Base-by-base conservation (phyloP, 1,139 yeast species). In the Suhomyces taliae region DNA sequence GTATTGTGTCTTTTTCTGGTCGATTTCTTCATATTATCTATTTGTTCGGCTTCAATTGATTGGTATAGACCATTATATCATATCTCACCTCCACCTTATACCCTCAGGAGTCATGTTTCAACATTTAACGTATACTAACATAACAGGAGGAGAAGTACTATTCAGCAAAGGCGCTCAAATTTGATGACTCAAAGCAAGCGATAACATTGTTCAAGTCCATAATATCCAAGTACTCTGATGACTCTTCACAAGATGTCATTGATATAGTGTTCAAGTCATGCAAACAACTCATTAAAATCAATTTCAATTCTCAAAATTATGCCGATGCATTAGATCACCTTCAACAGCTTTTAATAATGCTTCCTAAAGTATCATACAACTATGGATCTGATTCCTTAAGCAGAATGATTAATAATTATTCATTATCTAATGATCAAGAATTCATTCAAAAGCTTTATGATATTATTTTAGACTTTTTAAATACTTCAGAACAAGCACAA, bases 301-400 rank as follows among this genome's bases (percentile, higher is more conserved):
- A 71, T 35, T 78, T 76, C 52, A 55, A 59, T 27, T 64, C 66
- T 27, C 57, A 64, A 26, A 61, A 68, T 7, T 65, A 65, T 40
- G 71, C 66, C 1, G 64, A 69, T 35, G 70, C 79, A 10, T 55
- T 78, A 27, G 51, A 53, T 4, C 60, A 68, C 26, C 56, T 74
- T 32, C 50, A 57, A 26, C 48, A 53, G 9, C 53, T 73, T 15
- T 53, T 65, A 19, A 39, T 36, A 1, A 43, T 70, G 9, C 46
- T 68, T n/a, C 65, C 70, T 5, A 48, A 56, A 19, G 62, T 73
- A n/a, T 65, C 69, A 39, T 69, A 66, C 27, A 69, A 69, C 27
- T 85, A 87, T 58, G 78, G 80, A 1, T 90, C 84, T 49, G 85
- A 85, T 41, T 81, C 89, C 2, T 59, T 86, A 34, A 74, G 76